Conservation (phyloP, 2,329 filamentous ascomycete genomes). For the Aspergillus pseudonomiae region DNA sequence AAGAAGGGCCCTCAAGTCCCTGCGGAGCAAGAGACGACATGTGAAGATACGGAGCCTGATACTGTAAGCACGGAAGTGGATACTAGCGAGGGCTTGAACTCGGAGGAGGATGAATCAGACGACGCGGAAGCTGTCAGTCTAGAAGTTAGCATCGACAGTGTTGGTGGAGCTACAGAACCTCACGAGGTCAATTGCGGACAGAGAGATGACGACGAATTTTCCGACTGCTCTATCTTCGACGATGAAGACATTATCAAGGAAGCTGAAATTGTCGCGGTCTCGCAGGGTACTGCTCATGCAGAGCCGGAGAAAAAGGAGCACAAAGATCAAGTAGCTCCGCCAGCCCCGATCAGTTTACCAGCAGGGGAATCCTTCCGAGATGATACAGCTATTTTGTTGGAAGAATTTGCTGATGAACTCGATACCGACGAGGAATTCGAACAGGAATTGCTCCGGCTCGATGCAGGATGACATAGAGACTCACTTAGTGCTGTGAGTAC, state of each 20-base stretch:
- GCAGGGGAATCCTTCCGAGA: conserved; percentile 36
- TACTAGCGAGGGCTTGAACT: conserved; percentile 5
- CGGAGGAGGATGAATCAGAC: conserved; percentile 25
- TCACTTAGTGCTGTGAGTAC: background rate
- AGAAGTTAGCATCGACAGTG: background rate
- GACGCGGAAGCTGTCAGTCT: conserved; percentile 2
- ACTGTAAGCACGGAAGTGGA: conserved; percentile 23
- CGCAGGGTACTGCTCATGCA: background rate
- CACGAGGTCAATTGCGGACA: background rate
- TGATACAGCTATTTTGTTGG: conserved; percentile 36
- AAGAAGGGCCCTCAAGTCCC: conserved; percentile 13
- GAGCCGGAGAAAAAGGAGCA: conserved; percentile 5
- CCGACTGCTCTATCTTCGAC: conserved; percentile 37
- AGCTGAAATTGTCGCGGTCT: conserved; percentile 21
- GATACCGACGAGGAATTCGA: conserved; percentile 25
- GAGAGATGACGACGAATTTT: conserved; percentile 35
- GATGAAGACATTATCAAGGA: conserved; percentile 33
- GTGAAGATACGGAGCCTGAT: conserved; percentile 15
- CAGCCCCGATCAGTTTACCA: conserved; percentile 11
- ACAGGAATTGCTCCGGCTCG: conserved; percentile 21
- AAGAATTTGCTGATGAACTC: conserved; percentile 27
- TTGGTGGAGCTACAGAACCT: conserved; percentile 1
- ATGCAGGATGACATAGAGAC: conserved; percentile 16
- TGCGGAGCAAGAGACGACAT: conserved; percentile 7
- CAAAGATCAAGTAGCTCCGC: background rate